Evolutionary conservation across 306 rosid genomes (phyloP), one percentile per base, ranked within the genome.

Genomic region (Sesbania bispinosa): DNA sequence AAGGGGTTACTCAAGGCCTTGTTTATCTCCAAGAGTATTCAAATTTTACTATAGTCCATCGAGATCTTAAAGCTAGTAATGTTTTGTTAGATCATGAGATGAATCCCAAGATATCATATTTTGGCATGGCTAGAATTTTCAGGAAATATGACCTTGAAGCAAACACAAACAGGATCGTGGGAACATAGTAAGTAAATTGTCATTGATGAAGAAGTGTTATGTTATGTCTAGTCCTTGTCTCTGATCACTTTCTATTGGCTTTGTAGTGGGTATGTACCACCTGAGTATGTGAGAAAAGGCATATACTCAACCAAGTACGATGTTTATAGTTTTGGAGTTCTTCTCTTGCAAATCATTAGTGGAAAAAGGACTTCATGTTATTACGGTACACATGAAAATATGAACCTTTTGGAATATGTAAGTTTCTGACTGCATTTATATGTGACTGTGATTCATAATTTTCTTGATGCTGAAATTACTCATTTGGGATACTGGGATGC

Each of bases 21-120:
- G 74, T 88, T 15, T 90, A 90, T 76, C 94, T 88, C 55, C 92
- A 88, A 64, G 91, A 90, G 58, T 82, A 88, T 70, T 90, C 96
- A n/a, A 86, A 88, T 54, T 74, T 84, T 38, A 90, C 88, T 3
- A 83, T 90, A 43, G 81, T 88, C 69, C 93, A 89, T 19, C 61
- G 96, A 13, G 92, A 89, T 79, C 67, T 89, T 14, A 89, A 89
- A 77, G 80, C 88, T 6, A 84, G 93, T 52, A 90, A 90, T 48
- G 77, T 85, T 35, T 71, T 84, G 51, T 23, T 87, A 36, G 89
- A 90, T 48, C 24, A 77, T 21, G 80, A 84, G 2, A 75, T 89
- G 87, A 84, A 65, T 29, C 84, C 92, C 0, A 89, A 87, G 69
- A 89, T 89, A 64, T 85, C 92, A 0, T 87, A 89, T 62, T 89